Evolutionary conservation across 495 filamentous ascomycete species (phyloP).

Genomic region (Cudoniella acicularis): DNA sequence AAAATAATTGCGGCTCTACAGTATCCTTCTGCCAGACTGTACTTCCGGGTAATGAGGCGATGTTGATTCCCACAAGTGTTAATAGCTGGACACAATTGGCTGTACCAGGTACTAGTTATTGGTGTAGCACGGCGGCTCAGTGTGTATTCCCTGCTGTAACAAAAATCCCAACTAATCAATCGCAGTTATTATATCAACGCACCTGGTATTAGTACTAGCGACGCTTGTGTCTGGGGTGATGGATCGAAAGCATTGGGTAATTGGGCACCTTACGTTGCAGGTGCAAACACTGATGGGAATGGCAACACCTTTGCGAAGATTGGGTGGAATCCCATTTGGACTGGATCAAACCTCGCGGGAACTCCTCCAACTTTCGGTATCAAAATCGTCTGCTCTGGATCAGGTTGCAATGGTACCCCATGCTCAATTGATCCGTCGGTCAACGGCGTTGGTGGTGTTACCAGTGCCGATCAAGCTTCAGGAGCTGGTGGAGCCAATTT

Average conservation of each 20-base stretch:
- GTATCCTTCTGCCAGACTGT: constrained; percentile 83
- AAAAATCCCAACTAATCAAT: neutral
- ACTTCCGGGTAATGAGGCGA: constrained; percentile 80
- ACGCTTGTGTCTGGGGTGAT: constrained; percentile 71
- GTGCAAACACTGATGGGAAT: constrained; percentile 62
- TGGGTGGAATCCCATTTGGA: constrained; percentile 77
- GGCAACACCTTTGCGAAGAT: constrained; percentile 74
- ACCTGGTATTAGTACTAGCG: constrained; percentile 55
- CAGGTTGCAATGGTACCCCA: constrained; percentile 67
- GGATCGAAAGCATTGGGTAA: constrained; percentile 64
- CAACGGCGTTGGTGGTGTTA: constrained; percentile 58
- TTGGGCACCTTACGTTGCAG: constrained; percentile 77
- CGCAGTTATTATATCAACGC: constrained; percentile 74
- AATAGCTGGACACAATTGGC: constrained; percentile 52
- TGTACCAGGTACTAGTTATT: constrained; percentile 68
- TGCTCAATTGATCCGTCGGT: constrained; percentile 68
- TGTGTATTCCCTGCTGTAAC: constrained; percentile 35
- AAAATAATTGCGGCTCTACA: constrained; percentile 57
- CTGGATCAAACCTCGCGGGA: constrained; percentile 52
- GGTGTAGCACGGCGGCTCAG: constrained; percentile 72
- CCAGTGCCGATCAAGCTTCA: constrained; percentile 37
- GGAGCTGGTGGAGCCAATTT: constrained; percentile 71
- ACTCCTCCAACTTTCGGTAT: constrained; percentile 63
- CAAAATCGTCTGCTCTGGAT: constrained; percentile 64
- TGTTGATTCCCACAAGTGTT: constrained; percentile 78